Conservation (phyloP, 2,329 filamentous ascomycete species). For the Chrysoporthe deuterocubensis region DNA sequence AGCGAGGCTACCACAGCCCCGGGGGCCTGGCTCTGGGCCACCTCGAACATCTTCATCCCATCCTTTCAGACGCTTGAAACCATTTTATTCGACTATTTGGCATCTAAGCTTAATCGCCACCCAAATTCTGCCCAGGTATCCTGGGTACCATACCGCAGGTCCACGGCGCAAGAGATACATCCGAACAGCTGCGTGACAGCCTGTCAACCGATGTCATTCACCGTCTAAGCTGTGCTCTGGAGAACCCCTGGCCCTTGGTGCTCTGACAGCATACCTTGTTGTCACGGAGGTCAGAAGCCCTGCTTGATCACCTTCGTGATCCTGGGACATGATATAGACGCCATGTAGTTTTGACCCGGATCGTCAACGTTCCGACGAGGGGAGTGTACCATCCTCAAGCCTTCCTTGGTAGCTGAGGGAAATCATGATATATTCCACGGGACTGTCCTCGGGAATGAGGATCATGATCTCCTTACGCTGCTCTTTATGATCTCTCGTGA, state of each 20-base stretch:
- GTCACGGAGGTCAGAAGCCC: slow-evolving; percentile 8
- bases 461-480: slow-evolving; percentile 28
- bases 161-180: slow-evolving; percentile 2
- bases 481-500: slow-evolving; percentile 18
- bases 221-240: neutral
- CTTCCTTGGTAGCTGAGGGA: neutral
- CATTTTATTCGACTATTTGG: slow-evolving; percentile 10
- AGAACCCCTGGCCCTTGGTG: slow-evolving; percentile 18
- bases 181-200: slow-evolving; percentile 15
- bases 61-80: slow-evolving; percentile 19
- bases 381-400: neutral
- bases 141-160: neutral
- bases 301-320: slow-evolving; percentile 11
- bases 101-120: slow-evolving; percentile 19
- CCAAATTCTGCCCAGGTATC: neutral
- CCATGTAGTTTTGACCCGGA: slow-evolving; percentile 18
- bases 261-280: slow-evolving; percentile 11
- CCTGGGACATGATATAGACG: slow-evolving; percentile 12
- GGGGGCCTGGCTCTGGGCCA: neutral
- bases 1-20: neutral
- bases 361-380: slow-evolving; percentile 20
- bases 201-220: slow-evolving; percentile 17
- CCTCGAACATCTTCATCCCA: slow-evolving; percentile 18
- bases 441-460: slow-evolving; percentile 15
- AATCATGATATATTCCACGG: slow-evolving; percentile 18